Conservation (phyloP, 495 filamentous ascomycete species). For the Geopyxis carbonaria region DNA sequence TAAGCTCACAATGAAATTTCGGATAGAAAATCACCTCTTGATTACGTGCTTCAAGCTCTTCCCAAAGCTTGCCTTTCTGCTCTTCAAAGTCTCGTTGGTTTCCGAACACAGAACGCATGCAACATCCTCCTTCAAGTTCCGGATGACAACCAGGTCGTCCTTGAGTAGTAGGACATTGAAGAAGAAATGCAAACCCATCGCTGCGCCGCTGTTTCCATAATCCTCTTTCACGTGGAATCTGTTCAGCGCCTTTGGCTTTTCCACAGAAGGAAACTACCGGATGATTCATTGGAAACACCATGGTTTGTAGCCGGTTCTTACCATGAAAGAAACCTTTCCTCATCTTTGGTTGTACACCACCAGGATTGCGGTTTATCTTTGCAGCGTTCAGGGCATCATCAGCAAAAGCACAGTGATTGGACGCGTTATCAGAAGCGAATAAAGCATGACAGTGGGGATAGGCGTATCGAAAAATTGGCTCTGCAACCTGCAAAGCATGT, state of each 20-base stretch:
- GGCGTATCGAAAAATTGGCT: slow-evolving; percentile 6
- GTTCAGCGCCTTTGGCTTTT: slow-evolving; percentile 6
- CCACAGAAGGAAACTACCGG: too few relatives aligned
- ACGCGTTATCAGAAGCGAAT: slow-evolving; percentile 9
- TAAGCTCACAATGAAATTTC: slow-evolving; percentile 8
- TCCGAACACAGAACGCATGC: neutral
- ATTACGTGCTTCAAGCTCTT: neutral
- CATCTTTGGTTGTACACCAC: slow-evolving; percentile 6
- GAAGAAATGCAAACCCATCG: too few relatives aligned
- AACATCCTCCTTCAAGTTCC: too few relatives aligned
- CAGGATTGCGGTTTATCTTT: slow-evolving; percentile 4
- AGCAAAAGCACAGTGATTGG: slow-evolving; percentile 2
- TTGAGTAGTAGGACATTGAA: too few relatives aligned
- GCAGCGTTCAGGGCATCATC: slow-evolving; percentile 6
- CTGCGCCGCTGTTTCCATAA: too few relatives aligned
- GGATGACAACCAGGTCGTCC: too few relatives aligned
- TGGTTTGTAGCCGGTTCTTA: neutral
- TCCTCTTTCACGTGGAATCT: slow-evolving; percentile 4
- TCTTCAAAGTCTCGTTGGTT: neutral
- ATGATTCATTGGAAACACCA: too few relatives aligned
- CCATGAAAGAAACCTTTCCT: slow-evolving; percentile 1
- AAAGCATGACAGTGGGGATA: slow-evolving; percentile 6
- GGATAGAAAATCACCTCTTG: slow-evolving; percentile 2
- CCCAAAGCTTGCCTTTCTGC: slow-evolving; percentile 4
- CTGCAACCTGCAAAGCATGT: neutral